Conservation (phyloP, 1,284 basidiomycete genomes). For the Ceraceosorus guamensis region DNA sequence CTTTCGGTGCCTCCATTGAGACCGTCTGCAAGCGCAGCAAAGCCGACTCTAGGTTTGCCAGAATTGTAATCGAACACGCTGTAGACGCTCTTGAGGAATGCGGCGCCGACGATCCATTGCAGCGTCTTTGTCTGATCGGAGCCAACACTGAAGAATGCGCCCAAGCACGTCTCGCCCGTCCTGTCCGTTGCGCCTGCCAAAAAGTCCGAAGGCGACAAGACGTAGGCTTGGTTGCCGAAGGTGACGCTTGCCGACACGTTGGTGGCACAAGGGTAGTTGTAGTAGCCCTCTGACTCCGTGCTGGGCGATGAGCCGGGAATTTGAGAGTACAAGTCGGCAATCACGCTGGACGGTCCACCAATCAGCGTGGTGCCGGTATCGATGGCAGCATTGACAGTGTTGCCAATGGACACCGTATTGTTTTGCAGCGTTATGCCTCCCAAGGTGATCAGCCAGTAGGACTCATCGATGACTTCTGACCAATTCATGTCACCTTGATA, state of each 20-base stretch:
- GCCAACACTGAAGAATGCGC: slow-evolving; percentile 35
- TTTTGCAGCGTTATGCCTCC: slow-evolving; percentile 18
- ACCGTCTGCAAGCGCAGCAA: slow-evolving; percentile 30
- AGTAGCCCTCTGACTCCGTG: slow-evolving; percentile 24
- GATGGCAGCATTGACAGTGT: slow-evolving; percentile 25
- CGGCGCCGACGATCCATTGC: slow-evolving; percentile 41
- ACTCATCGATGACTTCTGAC: slow-evolving; percentile 17
- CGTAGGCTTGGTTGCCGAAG: slow-evolving; percentile 30
- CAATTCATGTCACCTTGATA: slow-evolving; percentile 30
- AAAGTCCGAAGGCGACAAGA: slow-evolving; percentile 25
- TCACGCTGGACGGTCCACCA: slow-evolving; percentile 29
- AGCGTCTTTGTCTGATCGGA: slow-evolving; percentile 10
- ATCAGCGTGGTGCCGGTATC: slow-evolving; percentile 45
- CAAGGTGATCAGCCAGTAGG: slow-evolving; percentile 35
- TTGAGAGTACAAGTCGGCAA: slow-evolving; percentile 25
- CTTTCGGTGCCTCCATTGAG: slow-evolving; percentile 22
- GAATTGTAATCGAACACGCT: slow-evolving; percentile 22
- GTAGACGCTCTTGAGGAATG: slow-evolving; percentile 43
- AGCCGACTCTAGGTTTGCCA: slow-evolving; percentile 22
- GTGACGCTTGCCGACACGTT: slow-evolving; percentile 27
- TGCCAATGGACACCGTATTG: slow-evolving; percentile 6
- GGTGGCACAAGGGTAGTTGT: slow-evolving; percentile 30
- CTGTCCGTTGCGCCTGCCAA: slow-evolving; percentile 15
- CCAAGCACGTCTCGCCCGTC: slow-evolving; percentile 23
- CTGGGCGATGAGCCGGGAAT: slow-evolving; percentile 24